Conservation (phyloP, 371 early-diverging fungal genomes). For the Funneliformis caledonium region DNA sequence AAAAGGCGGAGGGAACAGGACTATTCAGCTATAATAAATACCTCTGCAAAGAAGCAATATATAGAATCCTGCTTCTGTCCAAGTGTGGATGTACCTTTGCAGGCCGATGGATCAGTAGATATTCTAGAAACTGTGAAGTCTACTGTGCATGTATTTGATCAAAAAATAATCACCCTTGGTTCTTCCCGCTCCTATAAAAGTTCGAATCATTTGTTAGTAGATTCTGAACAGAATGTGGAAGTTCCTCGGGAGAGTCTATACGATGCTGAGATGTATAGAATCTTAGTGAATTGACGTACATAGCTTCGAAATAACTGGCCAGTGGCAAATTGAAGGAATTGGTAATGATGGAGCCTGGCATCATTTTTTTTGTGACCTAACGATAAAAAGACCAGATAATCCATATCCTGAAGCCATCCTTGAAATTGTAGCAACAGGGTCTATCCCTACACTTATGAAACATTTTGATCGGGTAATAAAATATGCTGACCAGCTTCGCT, state of each 20-base stretch:
- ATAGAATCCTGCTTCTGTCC: slow-evolving; percentile 4
- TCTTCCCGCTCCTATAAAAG: slow-evolving; percentile 36
- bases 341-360: too few relatives aligned
- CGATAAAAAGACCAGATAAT: slow-evolving; percentile 10
- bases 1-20: neutral
- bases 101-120: neutral
- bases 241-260: too few relatives aligned
- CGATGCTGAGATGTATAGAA: too few relatives aligned
- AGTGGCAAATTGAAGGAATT: too few relatives aligned
- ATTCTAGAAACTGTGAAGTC: slow-evolving; percentile 7
- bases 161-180: slow-evolving; percentile 2
- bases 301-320: too few relatives aligned
- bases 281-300: too few relatives aligned
- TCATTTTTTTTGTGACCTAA: slow-evolving; percentile 14
- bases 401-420: slow-evolving; percentile 12
- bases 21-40: neutral
- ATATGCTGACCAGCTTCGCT: slow-evolving; percentile 10
- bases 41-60: slow-evolving; percentile 3
- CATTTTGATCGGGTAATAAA: too few relatives aligned
- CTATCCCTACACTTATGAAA: too few relatives aligned
- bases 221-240: too few relatives aligned
- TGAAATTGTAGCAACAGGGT: too few relatives aligned
- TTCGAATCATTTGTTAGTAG: too few relatives aligned
- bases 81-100: slow-evolving; percentile 6
- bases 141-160: neutral